Base-by-base conservation (phyloP, 305 asterid species). In the Solanum hybrid region DNA sequence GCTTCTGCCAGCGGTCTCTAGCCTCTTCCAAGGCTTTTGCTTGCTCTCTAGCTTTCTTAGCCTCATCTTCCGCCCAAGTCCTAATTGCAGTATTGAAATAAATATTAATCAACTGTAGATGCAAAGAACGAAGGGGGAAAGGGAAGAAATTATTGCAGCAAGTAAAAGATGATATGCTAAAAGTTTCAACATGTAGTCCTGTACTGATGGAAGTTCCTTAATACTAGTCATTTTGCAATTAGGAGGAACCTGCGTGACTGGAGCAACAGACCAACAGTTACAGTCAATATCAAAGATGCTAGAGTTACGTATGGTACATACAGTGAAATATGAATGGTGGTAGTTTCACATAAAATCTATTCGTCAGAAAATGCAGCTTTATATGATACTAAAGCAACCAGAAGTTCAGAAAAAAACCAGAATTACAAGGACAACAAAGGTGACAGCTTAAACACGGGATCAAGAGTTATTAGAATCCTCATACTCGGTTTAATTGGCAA, bases 1-100 rank as follows among this genome's bases (percentile, higher is more conserved):
- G 98, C 29, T 89, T 94, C 91, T 94, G 95, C 98, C 99, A 97
- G 78, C 93, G 97, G 27, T 92, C 96, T 93, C 98, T 92, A 71
- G 98, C 99, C 91, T 92, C 98, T 60, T 96, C 98, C 92, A 97
- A 91, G 79, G 96, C 94, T 90, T 93, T 95, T 36, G 95, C 98
- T 93, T 96, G 99, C 88, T 94, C 98, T 91, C 97, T 93, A 90
- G 98, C 99, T 91, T 94, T 95, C 92, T 93, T 97, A 40, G 98
- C 98, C 92, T 97, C 99, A 37, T 96, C 98, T 92, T 97, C 98
- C 36, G 99, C 99, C 99, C 99, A 97, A 87, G 95, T 88, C 90
- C 99, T 97, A 92, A 64, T 79, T 35, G 82, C 91, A 87, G 88
- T 26, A 89, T 85, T 88, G 31, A 82, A 45, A 86, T 38, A 71